Evolutionary conservation across 2,329 filamentous ascomycete genomes (phyloP), one percentile per base, ranked within the genome.

Genomic region (Trichocomaceae sp.): DNA sequence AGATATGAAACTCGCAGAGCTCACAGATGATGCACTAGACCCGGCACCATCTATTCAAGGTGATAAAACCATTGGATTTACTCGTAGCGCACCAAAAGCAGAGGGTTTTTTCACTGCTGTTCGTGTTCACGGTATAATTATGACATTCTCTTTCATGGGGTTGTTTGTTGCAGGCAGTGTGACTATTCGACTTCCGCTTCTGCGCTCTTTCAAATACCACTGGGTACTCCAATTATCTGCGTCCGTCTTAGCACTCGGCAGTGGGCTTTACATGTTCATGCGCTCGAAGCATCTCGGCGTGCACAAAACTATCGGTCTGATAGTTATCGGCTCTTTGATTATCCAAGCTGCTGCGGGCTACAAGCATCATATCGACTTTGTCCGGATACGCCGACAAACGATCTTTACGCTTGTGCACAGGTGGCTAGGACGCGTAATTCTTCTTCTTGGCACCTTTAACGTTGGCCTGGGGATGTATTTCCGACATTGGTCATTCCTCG

Each of bases 291-390:
- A 57, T 20, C 35, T 59, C 5, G 55, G 55, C 4, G 33, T 39
- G 1, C 57, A 59, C 55, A 57, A 59, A 35, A 57, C 52, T 22
- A 55, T 52, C 17, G 57, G 57, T 26, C 51, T 59, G 3, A 35
- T 51, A 22, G 52, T 51, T 12, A 42, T 55, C 6, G 50, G 46
- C n/a, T 42, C 50, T 6, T 33, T 59, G 20, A 52, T 57, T 29
- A 26, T 50, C 17, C 57, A 59, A 19, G 52, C 55, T 49, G 55
- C 50, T 33, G 39, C 56, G 4, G 57, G 57, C 12, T 59, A 59
- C 55, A 59, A 55, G 41, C 57, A 59, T 31, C 57, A 59, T 20
- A 52, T 55, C 5, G 55, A 57, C 48, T 59, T 59, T 44, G 57
- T 59, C 31, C 45, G 42, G n/a, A 48, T 50, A 22, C 57, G 50